These are phyloP conservation scores for Tylopilus intermedius DNA, from an alignment of 768 basidiomycete genomes.

Conservation along the genomic window DNA sequence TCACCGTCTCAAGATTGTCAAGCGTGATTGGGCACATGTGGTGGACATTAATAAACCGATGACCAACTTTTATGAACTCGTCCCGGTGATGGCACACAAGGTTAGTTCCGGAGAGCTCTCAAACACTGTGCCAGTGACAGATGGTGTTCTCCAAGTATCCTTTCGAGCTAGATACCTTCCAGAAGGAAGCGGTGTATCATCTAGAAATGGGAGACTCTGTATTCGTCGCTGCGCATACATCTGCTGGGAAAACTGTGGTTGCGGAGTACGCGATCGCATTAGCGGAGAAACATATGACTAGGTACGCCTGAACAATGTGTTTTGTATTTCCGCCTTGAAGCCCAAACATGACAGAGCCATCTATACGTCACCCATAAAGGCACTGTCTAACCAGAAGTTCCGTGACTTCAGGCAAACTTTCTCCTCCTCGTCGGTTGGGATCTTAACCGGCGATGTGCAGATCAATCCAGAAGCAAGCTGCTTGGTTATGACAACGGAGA, in stretches of 20 bases:
- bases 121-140: slow-evolving; percentile 2
- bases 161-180: slow-evolving; percentile 98
- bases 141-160: slow-evolving; percentile 66
- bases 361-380: slow-evolving; percentile 98
- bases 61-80: slow-evolving; percentile 83
- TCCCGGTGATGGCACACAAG: slow-evolving; percentile 95
- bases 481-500: slow-evolving; percentile 97
- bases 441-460: slow-evolving; percentile 97
- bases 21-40: slow-evolving; percentile 97
- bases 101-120: slow-evolving; percentile 35
- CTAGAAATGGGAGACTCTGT: slow-evolving; percentile 96
- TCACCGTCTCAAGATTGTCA: slow-evolving; percentile 50
- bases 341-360: slow-evolving; percentile 62
- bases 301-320: slow-evolving; percentile 43
- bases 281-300: slow-evolving; percentile 98
- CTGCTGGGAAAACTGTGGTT: slow-evolving; percentile 98
- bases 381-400: slow-evolving; percentile 97
- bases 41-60: slow-evolving; percentile 91
- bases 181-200: slow-evolving; percentile 98
- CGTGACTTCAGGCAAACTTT: slow-evolving; percentile 98
- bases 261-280: slow-evolving; percentile 98
- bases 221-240: slow-evolving; percentile 99
- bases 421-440: slow-evolving; percentile 85
- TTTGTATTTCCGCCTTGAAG: slow-evolving; percentile 12
- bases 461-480: slow-evolving; percentile 98